These are phyloP conservation scores for Colletotrichum sp. DNA, from an alignment of 2,329 filamentous ascomycete genomes.

Conservation along the genomic window DNA sequence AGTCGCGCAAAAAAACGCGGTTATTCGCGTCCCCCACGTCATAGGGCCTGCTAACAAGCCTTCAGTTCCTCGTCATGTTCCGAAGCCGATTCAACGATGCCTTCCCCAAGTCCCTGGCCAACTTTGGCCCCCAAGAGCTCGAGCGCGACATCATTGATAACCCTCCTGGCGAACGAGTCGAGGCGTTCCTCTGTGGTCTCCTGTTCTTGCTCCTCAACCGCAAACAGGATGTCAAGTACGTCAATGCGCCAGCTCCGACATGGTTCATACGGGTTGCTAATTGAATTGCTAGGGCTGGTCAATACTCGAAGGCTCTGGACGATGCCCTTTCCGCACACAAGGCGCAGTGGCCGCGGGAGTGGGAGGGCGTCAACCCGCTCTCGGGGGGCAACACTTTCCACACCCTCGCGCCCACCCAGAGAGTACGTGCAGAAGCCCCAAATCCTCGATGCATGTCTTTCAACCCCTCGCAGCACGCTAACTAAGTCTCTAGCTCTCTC, in stretches of 20 bases:
- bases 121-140: slow-evolving; percentile 94
- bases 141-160: slow-evolving; percentile 83
- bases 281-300: slow-evolving; percentile 70
- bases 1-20: slow-evolving; percentile 51
- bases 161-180: slow-evolving; percentile 81
- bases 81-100: slow-evolving; percentile 89
- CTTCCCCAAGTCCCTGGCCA: slow-evolving; percentile 84
- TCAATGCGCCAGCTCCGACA: background rate
- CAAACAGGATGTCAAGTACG: slow-evolving; percentile 99
- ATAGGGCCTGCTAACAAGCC: slow-evolving; percentile 35
- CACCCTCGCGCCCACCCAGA: slow-evolving; percentile 79
- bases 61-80: slow-evolving; percentile 97
- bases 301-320: slow-evolving; percentile 91
- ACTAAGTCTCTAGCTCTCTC: slow-evolving; percentile 67
- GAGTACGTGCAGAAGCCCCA: slow-evolving; percentile 59
- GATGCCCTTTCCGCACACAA: slow-evolving; percentile 88
- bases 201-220: slow-evolving; percentile 89
- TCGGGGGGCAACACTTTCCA: slow-evolving; percentile 82
- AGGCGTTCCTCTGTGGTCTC: slow-evolving; percentile 88
- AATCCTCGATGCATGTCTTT: background rate
- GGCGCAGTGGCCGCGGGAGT: slow-evolving; percentile 84
- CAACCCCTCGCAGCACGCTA: background rate
- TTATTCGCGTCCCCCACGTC: slow-evolving; percentile 50
- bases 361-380: slow-evolving; percentile 84
- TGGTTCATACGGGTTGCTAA: background rate